Conservation (phyloP, 441 rosid genomes). For the Syzygium malaccense region DNA sequence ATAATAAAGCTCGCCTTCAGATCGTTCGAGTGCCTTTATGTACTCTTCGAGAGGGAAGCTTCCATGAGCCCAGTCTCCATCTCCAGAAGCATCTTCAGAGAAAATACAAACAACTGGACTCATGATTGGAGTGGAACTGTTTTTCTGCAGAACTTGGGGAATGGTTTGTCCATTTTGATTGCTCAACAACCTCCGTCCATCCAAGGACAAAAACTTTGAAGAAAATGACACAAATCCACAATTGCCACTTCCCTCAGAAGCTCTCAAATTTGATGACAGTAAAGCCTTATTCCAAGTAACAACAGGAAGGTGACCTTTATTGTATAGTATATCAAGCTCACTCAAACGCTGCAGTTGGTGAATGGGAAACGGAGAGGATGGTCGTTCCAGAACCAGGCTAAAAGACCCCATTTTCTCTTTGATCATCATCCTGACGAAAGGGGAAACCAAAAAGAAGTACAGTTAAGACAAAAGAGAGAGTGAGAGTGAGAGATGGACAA, state of each 20-base stretch:
- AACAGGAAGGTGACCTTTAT: slow-evolving; percentile 67
- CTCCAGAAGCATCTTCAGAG: slow-evolving; percentile 62
- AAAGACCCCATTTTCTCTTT: slow-evolving; percentile 45
- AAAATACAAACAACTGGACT: slow-evolving; percentile 60
- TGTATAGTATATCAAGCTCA: slow-evolving; percentile 59
- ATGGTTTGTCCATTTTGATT: slow-evolving; percentile 28
- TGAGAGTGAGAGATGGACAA: background rate
- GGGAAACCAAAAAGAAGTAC: slow-evolving; percentile 27
- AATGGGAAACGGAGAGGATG: slow-evolving; percentile 75
- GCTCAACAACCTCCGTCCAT: slow-evolving; percentile 54
- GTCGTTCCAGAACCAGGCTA: slow-evolving; percentile 85
- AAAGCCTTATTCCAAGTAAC: slow-evolving; percentile 63
- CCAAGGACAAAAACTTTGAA: slow-evolving; percentile 46
- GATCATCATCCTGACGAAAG: slow-evolving; percentile 64
- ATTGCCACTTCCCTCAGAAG: slow-evolving; percentile 48
- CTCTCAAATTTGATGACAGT: slow-evolving; percentile 44
- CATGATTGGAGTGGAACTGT: slow-evolving; percentile 29
- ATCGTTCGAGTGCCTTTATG: slow-evolving; percentile 78
- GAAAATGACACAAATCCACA: slow-evolving; percentile 77
- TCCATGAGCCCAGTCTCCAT: slow-evolving; percentile 92
- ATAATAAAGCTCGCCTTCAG: slow-evolving; percentile 85
- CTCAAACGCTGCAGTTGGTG: slow-evolving; percentile 40
- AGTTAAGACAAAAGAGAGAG: slow-evolving; percentile 8
- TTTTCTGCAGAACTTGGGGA: slow-evolving; percentile 21
- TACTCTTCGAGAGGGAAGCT: slow-evolving; percentile 88